Evolutionary conservation across 2,329 filamentous ascomycete genomes (phyloP).

Genomic region (Teratosphaeria pseudoeucalypti): DNA sequence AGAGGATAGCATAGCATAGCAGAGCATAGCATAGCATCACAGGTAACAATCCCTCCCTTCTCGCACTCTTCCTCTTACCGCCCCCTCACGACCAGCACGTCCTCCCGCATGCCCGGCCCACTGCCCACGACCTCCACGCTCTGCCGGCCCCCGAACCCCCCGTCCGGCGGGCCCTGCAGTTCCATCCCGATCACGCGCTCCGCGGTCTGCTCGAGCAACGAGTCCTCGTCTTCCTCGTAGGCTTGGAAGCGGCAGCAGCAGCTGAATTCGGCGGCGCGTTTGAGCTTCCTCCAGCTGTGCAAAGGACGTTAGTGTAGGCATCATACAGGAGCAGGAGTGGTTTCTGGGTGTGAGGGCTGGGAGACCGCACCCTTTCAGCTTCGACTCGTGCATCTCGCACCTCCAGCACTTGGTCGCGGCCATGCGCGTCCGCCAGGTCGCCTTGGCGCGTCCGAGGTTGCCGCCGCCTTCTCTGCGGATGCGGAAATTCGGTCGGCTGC

Average conservation of each 20-base stretch:
- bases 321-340: no score
- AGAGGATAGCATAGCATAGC: no score
- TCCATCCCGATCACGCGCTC: neutral
- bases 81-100: neutral
- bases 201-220: neutral
- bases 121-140: neutral
- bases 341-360: no score
- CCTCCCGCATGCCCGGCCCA: neutral
- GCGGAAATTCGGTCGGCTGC: neutral
- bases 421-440: conserved; percentile 20
- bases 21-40: no score
- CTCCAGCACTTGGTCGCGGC: conserved; percentile 18
- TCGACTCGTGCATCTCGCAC: conserved; percentile 11
- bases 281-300: conserved; percentile 4
- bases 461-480: neutral
- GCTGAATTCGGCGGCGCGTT: conserved; percentile 13
- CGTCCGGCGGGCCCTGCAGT: neutral
- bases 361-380: conserved; percentile 4
- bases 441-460: conserved; percentile 11
- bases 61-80: neutral
- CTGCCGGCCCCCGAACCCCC: neutral
- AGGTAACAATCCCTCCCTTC: no score
- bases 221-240: conserved; percentile 8
- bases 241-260: conserved; percentile 17
- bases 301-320: neutral